phyloP scores from a whole-genome alignment of 176 grass and related monocot species.

The Alopecurus myosuroides region DNA sequence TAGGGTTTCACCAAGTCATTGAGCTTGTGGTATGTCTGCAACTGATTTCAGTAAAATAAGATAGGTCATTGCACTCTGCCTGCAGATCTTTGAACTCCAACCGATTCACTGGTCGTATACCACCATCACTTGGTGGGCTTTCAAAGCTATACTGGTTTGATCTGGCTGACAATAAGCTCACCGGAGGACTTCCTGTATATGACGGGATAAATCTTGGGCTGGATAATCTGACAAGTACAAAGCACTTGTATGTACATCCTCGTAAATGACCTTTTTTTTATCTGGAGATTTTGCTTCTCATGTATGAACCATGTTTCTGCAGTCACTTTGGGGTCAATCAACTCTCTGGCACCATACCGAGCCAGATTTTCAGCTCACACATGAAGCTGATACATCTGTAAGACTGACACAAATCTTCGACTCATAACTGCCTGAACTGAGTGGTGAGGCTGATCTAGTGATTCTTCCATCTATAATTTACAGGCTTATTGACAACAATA shows the following conservation, averaged over 20 bases:
- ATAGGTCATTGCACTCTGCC: not conserved
- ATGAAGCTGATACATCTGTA: constrained; percentile 88
- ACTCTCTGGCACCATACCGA: constrained; percentile 69
- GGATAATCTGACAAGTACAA: constrained; percentile 63
- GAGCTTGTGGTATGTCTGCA: not conserved
- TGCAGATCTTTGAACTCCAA: constrained; percentile 86
- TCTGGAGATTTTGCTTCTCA: not conserved
- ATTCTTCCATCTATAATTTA: not conserved
- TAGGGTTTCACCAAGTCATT: not conserved
- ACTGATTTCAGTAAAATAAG: not conserved
- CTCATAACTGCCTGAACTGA: not conserved
- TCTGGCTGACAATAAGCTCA: constrained; percentile 63
- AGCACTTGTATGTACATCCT: constrained; percentile 66
- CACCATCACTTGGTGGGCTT: constrained; percentile 52
- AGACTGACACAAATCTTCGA: not conserved
- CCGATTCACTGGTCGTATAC: constrained; percentile 60
- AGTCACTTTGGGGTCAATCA: constrained; percentile 83
- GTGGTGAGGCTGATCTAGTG: not conserved
- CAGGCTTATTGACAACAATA: constrained; percentile 91
- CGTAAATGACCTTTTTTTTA: not conserved
- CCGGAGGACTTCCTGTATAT: constrained; percentile 64
- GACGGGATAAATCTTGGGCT: constrained; percentile 59
- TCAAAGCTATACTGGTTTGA: constrained; percentile 87
- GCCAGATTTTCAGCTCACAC: constrained; percentile 52
- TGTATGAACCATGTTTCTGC: not conserved